These are phyloP conservation scores for Nicotiana paniculata DNA, from an alignment of 257 asterid species.

Conservation along the genomic window DNA sequence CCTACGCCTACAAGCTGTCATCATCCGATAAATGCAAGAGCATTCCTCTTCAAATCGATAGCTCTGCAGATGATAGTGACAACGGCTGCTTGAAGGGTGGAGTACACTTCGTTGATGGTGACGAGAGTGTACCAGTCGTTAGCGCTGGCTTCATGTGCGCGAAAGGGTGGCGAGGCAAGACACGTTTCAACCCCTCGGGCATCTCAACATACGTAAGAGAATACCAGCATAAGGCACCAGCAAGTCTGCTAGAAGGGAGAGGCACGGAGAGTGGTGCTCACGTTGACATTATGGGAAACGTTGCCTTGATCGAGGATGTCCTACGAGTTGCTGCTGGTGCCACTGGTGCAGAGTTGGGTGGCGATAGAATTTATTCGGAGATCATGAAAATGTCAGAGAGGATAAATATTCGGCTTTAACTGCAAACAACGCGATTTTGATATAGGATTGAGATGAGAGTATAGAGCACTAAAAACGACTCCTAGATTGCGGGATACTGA, in stretches of 20 bases:
- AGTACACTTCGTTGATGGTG: slow-evolving; percentile 71
- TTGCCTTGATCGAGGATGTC: slow-evolving; percentile 70
- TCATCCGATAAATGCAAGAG: slow-evolving; percentile 49
- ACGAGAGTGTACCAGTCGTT: slow-evolving; percentile 58
- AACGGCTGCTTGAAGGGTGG: slow-evolving; percentile 74
- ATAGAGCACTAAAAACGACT: neutral
- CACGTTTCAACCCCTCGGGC: slow-evolving; percentile 85
- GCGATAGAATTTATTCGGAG: slow-evolving; percentile 59
- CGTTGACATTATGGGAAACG: slow-evolving; percentile 85
- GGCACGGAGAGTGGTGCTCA: slow-evolving; percentile 77
- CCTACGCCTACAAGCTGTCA: slow-evolving; percentile 66
- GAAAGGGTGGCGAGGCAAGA: slow-evolving; percentile 76
- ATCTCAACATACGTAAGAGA: slow-evolving; percentile 51
- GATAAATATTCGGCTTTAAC: slow-evolving; percentile 42
- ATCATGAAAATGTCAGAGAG: slow-evolving; percentile 61
- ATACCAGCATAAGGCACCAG: slow-evolving; percentile 68
- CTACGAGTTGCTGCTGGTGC: slow-evolving; percentile 75
- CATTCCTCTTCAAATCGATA: slow-evolving; percentile 79
- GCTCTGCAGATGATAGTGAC: slow-evolving; percentile 51
- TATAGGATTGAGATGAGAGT: too few relatives aligned
- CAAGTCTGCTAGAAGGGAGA: slow-evolving; percentile 64
- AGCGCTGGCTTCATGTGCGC: slow-evolving; percentile 89
- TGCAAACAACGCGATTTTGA: neutral
- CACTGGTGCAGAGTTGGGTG: slow-evolving; percentile 56
- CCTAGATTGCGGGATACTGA: neutral